Evolutionary conservation across 352 stramenopile genomes (phyloP), one percentile per base, ranked within the genome.

Genomic region (Bremia lactucae): DNA sequence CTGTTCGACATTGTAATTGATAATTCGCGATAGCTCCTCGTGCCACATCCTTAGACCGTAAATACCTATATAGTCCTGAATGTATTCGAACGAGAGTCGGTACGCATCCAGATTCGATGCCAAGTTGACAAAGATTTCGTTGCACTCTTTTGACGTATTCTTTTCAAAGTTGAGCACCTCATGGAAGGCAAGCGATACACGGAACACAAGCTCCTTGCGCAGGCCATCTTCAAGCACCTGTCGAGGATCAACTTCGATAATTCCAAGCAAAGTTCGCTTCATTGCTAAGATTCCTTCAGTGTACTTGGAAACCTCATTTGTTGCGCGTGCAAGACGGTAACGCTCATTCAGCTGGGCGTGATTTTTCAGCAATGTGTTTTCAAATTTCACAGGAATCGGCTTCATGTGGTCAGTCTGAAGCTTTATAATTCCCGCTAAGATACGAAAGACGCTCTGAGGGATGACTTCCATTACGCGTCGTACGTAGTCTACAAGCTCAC

Each of bases 1-100:
- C 44, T 96, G 85, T 57, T 97, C 91, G n/a, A 96, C 81, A 36
- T 97, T 96, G 67, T 95, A 97, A 44, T 93, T 95, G 46, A 97
- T 95, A 47, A 97, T 94, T 13, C 93, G 84, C 18, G 72, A 85
- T 13, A 97, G 59, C 57, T 97, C 93, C 57, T 97, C 81, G 52
- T 97, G 87, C 91, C 89, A 98, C 69, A 97, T 96, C 22, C 92
- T 87, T 24, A 97, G 64, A 18, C 93, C 90, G 49, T 96, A 87
- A 43, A 98, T 95, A 21, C 76, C 87, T 48, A 96, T 87, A 68
- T 97, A 98, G 62, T 98, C 93, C 54, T 97, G 90, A 22, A 97
- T 91, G 55, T 96, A 97, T 65, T 96, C 83, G 42, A 98, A 92
- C 22, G 85, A 94, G 11, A 84, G 57, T 10, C 85, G 68, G 42